Percentiles rank a stretch among this genome's conserved stretches.
Evolutionary conservation across 2,329 filamentous ascomycete genomes (phyloP).

Genomic region (Colletotrichum plurivorum): DNA sequence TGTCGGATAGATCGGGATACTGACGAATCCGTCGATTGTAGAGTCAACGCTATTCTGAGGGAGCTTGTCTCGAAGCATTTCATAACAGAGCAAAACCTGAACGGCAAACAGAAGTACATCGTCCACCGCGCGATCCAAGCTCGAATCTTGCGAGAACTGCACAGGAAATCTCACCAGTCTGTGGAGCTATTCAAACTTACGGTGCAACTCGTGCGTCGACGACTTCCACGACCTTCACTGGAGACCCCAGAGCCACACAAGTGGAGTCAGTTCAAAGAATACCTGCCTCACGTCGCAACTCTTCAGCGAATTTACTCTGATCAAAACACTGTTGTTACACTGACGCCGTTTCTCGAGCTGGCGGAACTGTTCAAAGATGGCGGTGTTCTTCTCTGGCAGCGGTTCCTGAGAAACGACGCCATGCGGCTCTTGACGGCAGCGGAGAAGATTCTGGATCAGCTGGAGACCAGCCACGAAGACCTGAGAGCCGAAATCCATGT

Average conservation of each 20-base stretch:
- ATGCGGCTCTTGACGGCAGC: constrained; percentile 38
- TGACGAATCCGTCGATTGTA: background rate
- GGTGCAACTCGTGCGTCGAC: constrained; percentile 36
- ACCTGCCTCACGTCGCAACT: constrained; percentile 40
- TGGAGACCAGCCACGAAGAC: constrained; percentile 36
- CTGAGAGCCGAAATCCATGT: constrained; percentile 41
- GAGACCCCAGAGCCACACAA: constrained; percentile 34
- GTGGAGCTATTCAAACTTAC: constrained; percentile 38
- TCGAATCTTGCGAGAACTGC: constrained; percentile 38
- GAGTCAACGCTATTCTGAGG: constrained; percentile 22
- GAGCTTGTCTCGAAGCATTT: constrained; percentile 31
- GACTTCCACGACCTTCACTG: constrained; percentile 39
- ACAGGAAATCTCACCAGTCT: constrained; percentile 36
- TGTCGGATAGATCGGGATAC: background rate
- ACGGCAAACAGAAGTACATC: constrained; percentile 33
- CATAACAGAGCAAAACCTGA: constrained; percentile 30
- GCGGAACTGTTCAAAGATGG: constrained; percentile 41
- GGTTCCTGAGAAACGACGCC: constrained; percentile 37
- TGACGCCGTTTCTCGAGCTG: constrained; percentile 36
- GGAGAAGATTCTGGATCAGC: constrained; percentile 39
- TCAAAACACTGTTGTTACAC: constrained; percentile 10
- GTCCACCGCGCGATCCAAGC: constrained; percentile 40
- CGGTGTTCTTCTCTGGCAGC: constrained; percentile 42
- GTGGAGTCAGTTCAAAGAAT: constrained; percentile 43
- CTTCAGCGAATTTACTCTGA: constrained; percentile 39